Percentiles rank a stretch among this genome's conserved stretches.
Conservation (phyloP, 257 asterid species). For the Plectranthus barbatus region DNA sequence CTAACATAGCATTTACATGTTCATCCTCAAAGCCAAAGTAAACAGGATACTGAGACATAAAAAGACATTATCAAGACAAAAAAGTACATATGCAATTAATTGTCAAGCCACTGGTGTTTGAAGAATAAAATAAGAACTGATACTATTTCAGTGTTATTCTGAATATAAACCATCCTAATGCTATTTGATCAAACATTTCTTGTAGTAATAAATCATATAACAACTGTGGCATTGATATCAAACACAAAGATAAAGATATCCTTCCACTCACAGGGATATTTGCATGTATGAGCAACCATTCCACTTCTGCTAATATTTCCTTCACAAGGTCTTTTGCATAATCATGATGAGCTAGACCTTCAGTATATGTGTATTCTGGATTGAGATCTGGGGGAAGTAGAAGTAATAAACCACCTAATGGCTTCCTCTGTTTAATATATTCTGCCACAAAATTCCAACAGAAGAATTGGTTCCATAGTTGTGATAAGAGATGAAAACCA, state of each 20-base stretch:
- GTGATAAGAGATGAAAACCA: background rate
- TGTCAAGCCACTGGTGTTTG: background rate
- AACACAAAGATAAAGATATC: background rate
- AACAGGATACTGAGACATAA: slow-evolving; percentile 78
- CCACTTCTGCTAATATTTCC: slow-evolving; percentile 52
- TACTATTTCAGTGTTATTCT: background rate
- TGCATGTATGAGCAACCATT: slow-evolving; percentile 57
- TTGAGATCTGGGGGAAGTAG: slow-evolving; percentile 65
- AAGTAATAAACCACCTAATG: slow-evolving; percentile 78
- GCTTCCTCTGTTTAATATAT: slow-evolving; percentile 66
- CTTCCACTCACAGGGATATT: slow-evolving; percentile 70
- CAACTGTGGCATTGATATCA: background rate
- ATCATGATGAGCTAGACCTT: slow-evolving; percentile 30
- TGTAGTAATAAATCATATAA: background rate
- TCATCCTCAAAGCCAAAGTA: slow-evolving; percentile 89
- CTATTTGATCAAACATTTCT: background rate
- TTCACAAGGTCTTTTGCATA: slow-evolving; percentile 26
- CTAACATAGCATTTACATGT: slow-evolving; percentile 57
- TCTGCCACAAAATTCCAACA: slow-evolving; percentile 36
- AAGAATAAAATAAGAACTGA: background rate
- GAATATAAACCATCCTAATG: background rate
- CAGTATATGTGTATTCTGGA: slow-evolving; percentile 36
- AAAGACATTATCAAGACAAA: slow-evolving; percentile 10
- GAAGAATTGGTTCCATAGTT: background rate
- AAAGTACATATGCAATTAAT: background rate